A percentile compares a stretch with the other conserved stretches of the same genome.
phyloP scores from a whole-genome alignment of 768 basidiomycete species.

The Serendipita sp. region DNA sequence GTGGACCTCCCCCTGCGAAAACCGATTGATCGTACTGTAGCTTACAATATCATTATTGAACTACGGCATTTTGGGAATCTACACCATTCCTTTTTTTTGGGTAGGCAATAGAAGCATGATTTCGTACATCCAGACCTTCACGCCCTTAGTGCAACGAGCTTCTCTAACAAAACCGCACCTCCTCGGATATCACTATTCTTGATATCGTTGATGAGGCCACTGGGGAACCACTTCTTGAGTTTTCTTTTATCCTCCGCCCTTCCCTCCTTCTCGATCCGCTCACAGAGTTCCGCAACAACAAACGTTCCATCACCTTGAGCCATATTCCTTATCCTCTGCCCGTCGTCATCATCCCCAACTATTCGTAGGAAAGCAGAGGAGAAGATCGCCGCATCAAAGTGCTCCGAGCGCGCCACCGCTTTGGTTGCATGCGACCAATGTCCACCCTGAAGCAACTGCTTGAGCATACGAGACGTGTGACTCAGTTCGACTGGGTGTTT shows the following conservation, averaged over 20 bases:
- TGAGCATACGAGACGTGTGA: slow-evolving; percentile 72
- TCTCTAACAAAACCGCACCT: slow-evolving; percentile 51
- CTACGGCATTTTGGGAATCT: background rate
- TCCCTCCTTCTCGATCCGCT: slow-evolving; percentile 29
- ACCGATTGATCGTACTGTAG: slow-evolving; percentile 34
- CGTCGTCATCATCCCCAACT: slow-evolving; percentile 31
- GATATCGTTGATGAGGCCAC: slow-evolving; percentile 31
- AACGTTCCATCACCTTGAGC: slow-evolving; percentile 52
- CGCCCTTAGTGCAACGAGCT: background rate
- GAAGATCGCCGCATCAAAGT: slow-evolving; percentile 45
- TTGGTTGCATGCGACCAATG: slow-evolving; percentile 58
- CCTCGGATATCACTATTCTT: slow-evolving; percentile 50
- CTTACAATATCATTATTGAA: background rate
- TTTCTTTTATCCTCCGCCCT: slow-evolving; percentile 26
- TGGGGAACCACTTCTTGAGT: slow-evolving; percentile 44
- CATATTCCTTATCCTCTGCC: slow-evolving; percentile 32
- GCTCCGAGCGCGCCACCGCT: slow-evolving; percentile 33
- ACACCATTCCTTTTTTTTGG: too few species aligned
- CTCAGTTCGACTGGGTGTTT: slow-evolving; percentile 66
- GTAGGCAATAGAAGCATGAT: background rate
- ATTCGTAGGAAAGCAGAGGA: slow-evolving; percentile 39
- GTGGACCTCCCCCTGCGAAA: slow-evolving; percentile 80
- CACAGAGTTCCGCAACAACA: slow-evolving; percentile 57
- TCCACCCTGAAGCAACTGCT: slow-evolving; percentile 79
- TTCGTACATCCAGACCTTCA: background rate